Evolutionary conservation across 768 basidiomycete species (phyloP), one percentile per base, ranked within the genome.

Genomic region (Rhizopogon sp.): DNA sequence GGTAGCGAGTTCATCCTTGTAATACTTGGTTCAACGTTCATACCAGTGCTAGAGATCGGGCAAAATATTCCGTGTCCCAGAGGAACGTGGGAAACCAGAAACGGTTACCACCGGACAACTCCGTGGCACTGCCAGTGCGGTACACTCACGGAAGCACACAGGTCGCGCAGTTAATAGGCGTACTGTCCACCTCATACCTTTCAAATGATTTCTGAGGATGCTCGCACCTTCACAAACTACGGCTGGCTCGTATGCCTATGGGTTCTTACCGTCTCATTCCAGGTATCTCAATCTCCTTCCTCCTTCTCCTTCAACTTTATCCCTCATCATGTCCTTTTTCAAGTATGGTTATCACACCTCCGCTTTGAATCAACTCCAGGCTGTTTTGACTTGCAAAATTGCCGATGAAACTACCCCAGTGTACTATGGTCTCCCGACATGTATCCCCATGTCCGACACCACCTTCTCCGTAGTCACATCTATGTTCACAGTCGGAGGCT

Each of bases 331-430:
- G 13, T 29, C 45, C 33, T 13, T 43, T 52, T 35, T 3, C 25
- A 52, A 90, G 81, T 92, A 91, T 72, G 94, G 93, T n/a, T 97
- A 89, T 69, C 92, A 96, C 68, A 90, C 93, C 41, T 90, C 93
- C 1, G 87, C 87, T 14, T 80, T 98, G 56, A 98, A 98, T 68
- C 93, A 94, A 66, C 85, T 95, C 25, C 85, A 91, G 64, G 80
- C 79, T 5, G 83, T 87, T 42, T 66, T 94, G 54, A 91, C 88
- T 3, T 96, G 93, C 73, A 78, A 79, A 50, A 61, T 66, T 44
- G 31, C 61, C 43, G 56, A 61, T 33, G 53, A 53, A 8, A 17
- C 55, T 28, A 22, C 50, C 50, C 1, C 68, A 52, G 44, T 49
- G 11, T 58, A 64, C 44, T 68, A 74, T 62, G 74, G 72, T 9